Base-by-base conservation (phyloP, 2,329 filamentous ascomycete species). In the Emergomyces pasteurianus region DNA sequence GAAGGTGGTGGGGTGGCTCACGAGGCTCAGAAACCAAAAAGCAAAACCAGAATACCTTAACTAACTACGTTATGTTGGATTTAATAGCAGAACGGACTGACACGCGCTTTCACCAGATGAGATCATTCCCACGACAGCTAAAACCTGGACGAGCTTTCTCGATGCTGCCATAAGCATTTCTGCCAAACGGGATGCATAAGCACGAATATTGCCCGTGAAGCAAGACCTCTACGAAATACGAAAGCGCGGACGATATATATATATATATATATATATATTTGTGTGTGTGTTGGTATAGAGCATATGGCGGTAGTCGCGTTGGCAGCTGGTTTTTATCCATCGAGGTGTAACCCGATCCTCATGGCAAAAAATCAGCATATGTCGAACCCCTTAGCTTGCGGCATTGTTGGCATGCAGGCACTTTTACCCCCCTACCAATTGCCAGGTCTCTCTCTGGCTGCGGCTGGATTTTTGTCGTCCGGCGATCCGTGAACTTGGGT, bases 181-280 rank as follows among this genome's bases (percentile, higher is more conserved):
- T 0, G n/a, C n/a, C n/a, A 84, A 84, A 0, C 58, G 65, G 0
- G 81, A 87, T 65, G 85, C 84, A 0, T 84, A 85, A 62, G 77
- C 84, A 0, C 67, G 87, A 1, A 66, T 85, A 0, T 68, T 88
- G 42, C 67, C 87, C 0, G 72, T 81, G 0, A 73, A 84, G 40
- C 80, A 86, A n/a, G 86, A 88, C 67, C 71, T 87, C 16, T n/a
- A n/a, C n/a, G n/a, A n/a, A n/a, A n/a, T 87, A 84, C 66, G 84
- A 88, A 65, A 79, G 80, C 57, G 82, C 86, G 0, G 81, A 86
- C 0, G 86, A 88, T 62, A 80, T 84, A n/a, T n/a, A n/a, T n/a
- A n/a, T n/a, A n/a, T n/a, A n/a, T n/a, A n/a, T n/a, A n/a, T n/a
- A n/a, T n/a, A n/a, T n/a, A n/a, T n/a, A n/a, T n/a, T n/a, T n/a